Base-by-base conservation (phyloP, 768 basidiomycete genomes). In the Astraeus odoratus region DNA sequence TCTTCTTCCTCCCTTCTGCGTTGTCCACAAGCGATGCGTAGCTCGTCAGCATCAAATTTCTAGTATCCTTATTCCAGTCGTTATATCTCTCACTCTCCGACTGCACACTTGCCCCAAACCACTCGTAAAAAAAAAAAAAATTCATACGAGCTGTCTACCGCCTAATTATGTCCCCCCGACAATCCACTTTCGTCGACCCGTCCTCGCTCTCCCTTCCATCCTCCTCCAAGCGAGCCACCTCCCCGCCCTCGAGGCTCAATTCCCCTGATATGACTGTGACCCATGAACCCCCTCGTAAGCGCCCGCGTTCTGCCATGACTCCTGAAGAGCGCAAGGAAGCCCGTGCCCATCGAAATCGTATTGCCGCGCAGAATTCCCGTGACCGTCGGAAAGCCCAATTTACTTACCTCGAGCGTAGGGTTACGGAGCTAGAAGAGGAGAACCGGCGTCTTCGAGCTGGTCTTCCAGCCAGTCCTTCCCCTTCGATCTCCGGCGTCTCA, bases 281-380 rank as follows among this genome's bases (percentile, higher is more conserved):
- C 15, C 49, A 68, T 8, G 73, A 74, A 24, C 77, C 82, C 12
- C 75, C 86, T 23, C 82, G 86, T 54, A 91, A 91, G 60, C 86
- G 88, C 23, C 62, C 78, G 26, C 82, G 88, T 55, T 73, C 81
- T 7, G 75, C 76, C 8, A 38, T 73, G 20, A 70, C 78, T 5
- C 69, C 83, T 0, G 88, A 90, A 50, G 86, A 90, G 57, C 85
- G 86, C 64, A 86, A 80, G 55, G 89, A 91, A 61, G 88, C 86
- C 39, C 76, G 92, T 52, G 90, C 87, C 13, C 88, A 92, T 67
- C 81, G 92, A 46, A 95, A 95, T 67, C 78, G 91, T 41, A 89
- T 94, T 62, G 92, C 92, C 2, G 91, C 91, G 5, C 92, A 95
- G 72, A 86, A 92, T 69, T 89, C 86, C 9, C 82, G 92, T 36